These are phyloP conservation scores for Zygnema circumcarinatum DNA, from an alignment of 139 green algal genomes.

Conservation along the genomic window DNA sequence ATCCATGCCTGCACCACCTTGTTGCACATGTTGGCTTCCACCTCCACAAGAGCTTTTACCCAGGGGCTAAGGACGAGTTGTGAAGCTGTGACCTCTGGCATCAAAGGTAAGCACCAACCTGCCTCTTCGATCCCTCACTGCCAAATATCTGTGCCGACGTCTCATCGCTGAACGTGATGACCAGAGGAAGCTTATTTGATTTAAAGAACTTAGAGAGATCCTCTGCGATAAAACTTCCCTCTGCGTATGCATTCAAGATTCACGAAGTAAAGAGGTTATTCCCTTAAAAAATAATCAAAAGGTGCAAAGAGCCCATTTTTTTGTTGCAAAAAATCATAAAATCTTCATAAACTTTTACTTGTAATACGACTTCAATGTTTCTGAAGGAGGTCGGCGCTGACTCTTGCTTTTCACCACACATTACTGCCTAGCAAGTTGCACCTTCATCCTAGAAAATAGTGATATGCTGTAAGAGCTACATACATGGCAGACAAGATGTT, in stretches of 20 bases:
- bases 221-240: constrained; percentile 8
- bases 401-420: no score
- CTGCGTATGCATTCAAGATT: neutral
- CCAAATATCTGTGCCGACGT: constrained; percentile 24
- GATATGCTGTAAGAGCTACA: no score
- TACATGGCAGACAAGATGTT: no score
- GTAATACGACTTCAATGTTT: neutral
- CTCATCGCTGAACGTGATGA: constrained; percentile 42
- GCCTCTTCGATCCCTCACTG: neutral
- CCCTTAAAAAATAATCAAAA: no score
- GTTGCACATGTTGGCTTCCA: no score
- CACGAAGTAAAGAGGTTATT: neutral
- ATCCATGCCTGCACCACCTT: no score
- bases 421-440: no score
- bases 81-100: no score
- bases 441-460: no score
- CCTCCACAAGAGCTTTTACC: neutral
- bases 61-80: neutral
- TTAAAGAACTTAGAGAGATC: constrained; percentile 19
- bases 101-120: neutral
- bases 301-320: no score
- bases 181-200: constrained; percentile 31
- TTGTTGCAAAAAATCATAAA: no score
- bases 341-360: neutral
- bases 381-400: no score